Base-by-base conservation (phyloP, 495 filamentous ascomycete genomes). In the Penicillium lividum region DNA sequence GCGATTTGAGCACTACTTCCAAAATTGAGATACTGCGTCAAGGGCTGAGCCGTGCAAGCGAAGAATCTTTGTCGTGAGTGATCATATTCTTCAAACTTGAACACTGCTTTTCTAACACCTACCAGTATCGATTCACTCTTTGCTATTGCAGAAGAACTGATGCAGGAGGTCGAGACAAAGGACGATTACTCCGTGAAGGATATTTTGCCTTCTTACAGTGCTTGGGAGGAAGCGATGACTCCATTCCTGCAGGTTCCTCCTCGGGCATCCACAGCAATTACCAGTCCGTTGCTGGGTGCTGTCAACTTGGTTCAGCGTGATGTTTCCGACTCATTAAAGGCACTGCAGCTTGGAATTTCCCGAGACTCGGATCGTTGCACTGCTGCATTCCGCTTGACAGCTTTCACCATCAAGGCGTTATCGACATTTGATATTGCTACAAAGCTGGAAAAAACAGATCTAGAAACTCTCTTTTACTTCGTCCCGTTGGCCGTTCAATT, bases 351-450 rank as follows among this genome's bases (percentile, higher is more conserved):
- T 49, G 66, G 46, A 29, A 59, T 81, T 22, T 63, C 77, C 27
- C 74, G 86, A 42, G 92, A 97, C 72, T 73, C 75, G 3, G 78
- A 79, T 51, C 90, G 89, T 2, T 84, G 84, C 22, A 92, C 91
- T 1, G 76, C 82, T 53, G 84, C 90, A 16, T 82, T 93, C 31
- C 80, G 94, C 50, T 86, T 95, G 75, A 83, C 86, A 16, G 70
- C 83, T 44, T 96, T 89, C 70, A 81, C 82, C 0, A 73, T 79
- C 13, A 80, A 76, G 50, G 64, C 92, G 11, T 57, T 93, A 13
- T 72, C 71, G 25, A 68, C 55, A 7, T 61, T 68, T 27, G 59
- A 74, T 11, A 30, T 77, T 10, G 55, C 60, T 10, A 45, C 57
- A 25, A 51, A 71, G n/a, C 59, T 80, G 16, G 65, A 66, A 44